A percentile compares a stretch with the other conserved stretches of the same genome.
Evolutionary conservation across 2,329 filamentous ascomycete genomes (phyloP).

Genomic region (Drechslerella dactyloides): DNA sequence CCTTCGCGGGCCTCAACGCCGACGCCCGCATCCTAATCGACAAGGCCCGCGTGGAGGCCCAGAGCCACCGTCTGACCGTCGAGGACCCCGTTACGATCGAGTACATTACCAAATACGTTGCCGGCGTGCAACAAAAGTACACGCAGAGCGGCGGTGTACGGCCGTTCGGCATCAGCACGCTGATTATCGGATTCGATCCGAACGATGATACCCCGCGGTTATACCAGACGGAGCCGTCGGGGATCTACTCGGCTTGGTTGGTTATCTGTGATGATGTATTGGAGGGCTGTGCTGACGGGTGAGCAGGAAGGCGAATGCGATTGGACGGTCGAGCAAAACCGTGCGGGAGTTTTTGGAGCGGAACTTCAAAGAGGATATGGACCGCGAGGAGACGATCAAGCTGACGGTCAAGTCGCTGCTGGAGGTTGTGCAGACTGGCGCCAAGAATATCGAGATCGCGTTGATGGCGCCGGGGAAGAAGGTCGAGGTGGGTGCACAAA

Average conservation of each 20-base stretch:
- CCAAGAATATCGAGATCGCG: slow-evolving; percentile 99
- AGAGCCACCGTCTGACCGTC: slow-evolving; percentile 94
- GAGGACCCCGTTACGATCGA: slow-evolving; percentile 96
- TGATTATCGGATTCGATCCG: slow-evolving; percentile 98
- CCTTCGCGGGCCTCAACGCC: slow-evolving; percentile 95
- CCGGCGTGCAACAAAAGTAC: slow-evolving; percentile 97
- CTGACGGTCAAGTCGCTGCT: slow-evolving; percentile 97
- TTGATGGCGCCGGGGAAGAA: slow-evolving; percentile 92
- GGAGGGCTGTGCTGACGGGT: slow-evolving; percentile 32
- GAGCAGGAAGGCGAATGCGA: slow-evolving; percentile 95
- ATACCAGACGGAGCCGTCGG: slow-evolving; percentile 98
- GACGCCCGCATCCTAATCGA: slow-evolving; percentile 97
- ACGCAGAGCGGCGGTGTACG: slow-evolving; percentile 97
- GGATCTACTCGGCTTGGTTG: slow-evolving; percentile 98
- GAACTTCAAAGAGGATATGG: slow-evolving; percentile 98
- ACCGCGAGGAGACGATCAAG: slow-evolving; percentile 92
- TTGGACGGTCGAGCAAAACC: slow-evolving; percentile 97
- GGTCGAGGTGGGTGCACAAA: slow-evolving; percentile 65
- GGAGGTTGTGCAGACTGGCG: slow-evolving; percentile 97
- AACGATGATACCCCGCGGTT: slow-evolving; percentile 85
- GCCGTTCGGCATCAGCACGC: slow-evolving; percentile 97
- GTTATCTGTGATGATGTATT: slow-evolving; percentile 55
- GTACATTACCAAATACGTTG: slow-evolving; percentile 99
- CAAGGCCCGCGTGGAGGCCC: slow-evolving; percentile 95
- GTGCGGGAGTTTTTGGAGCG: slow-evolving; percentile 98